phyloP scores from a whole-genome alignment of 2,329 filamentous ascomycete genomes.

The Mollisia scopiformis region DNA sequence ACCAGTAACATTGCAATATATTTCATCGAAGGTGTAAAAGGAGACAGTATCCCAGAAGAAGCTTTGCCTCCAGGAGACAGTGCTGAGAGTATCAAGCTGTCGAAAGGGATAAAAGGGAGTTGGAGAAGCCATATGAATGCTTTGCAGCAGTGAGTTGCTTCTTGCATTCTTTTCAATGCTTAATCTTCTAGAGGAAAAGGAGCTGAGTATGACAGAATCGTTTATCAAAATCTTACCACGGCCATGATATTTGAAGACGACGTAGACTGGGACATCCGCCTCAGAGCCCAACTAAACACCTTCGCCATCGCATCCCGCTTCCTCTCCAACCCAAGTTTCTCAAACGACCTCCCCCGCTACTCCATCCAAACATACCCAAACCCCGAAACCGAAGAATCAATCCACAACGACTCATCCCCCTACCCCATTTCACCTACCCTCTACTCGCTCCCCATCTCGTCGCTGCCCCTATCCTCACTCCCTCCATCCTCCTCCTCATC shows the following conservation, averaged over 20 bases:
- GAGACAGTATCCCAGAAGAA: constrained; percentile 17
- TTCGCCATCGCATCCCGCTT: constrained; percentile 19
- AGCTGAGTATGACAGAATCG: constrained; percentile 37
- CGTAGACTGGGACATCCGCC: constrained; percentile 46
- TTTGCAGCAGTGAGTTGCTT: constrained; percentile 10
- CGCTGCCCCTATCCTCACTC: constrained; percentile 8
- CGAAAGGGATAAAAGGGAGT: constrained; percentile 22
- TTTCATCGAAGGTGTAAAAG: constrained; percentile 23
- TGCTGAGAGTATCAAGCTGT: constrained; percentile 18
- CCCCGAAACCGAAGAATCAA: constrained; percentile 29
- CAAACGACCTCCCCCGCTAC: constrained; percentile 5
- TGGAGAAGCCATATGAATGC: constrained; percentile 27
- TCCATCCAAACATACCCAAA: constrained; percentile 5
- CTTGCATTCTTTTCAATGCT: constrained; percentile 34
- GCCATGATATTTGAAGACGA: constrained; percentile 49
- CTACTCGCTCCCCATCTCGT: constrained; percentile 12
- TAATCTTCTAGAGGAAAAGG: constrained; percentile 51
- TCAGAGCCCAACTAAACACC: constrained; percentile 16
- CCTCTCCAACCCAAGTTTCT: constrained; percentile 1
- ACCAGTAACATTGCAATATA: constrained; percentile 20
- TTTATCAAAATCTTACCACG: constrained; percentile 35
- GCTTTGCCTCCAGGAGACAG: constrained; percentile 19
- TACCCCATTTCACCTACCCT: constrained; percentile 14
- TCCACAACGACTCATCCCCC: constrained; percentile 17
- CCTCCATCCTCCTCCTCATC: background rate